Base-by-base conservation (phyloP, 176 grass and related monocot genomes). In the Ensete glaucum region DNA sequence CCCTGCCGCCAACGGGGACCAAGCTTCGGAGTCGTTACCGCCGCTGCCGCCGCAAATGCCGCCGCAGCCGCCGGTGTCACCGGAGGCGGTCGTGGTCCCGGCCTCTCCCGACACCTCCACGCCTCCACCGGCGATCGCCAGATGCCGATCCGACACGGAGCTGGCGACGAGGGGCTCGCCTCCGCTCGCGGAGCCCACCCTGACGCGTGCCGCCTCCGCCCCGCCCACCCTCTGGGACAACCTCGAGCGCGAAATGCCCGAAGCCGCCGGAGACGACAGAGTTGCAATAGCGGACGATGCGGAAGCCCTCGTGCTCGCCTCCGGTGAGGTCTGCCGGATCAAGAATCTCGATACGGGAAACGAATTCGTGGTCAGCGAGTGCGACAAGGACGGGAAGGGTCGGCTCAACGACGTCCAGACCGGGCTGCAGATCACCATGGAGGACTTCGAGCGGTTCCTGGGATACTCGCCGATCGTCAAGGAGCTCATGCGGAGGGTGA, bases 401-500 rank as follows among this genome's bases (percentile, higher is more conserved):
- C 55, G 82, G 12, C 78, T 73, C 60, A 58, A 70, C 50, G 48
- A 43, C 20, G 8, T 58, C 2, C 81, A 78, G 48, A 72, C 67
- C 5, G 67, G 88, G 11, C 52, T 73, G 53, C 85, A 85, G 73
- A 21, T 85, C 53, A 88, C 78, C 43, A n/a, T 77, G 1, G 79
- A 86, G 16, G 85, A 96, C 13, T 83, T 92, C 15, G 77, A 92
- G 69, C 86, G 73, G 69, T 85, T 85, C 79, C 76, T 85, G 50
- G 77, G 83, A 23, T 69, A 81, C 81, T 77, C 90, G 50, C 80
- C 84, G 27, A 63, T 93, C 2, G 76, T 93, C 70, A 93, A 81
- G 82, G 78, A 97, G 83, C 68, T 88, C 1, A 89, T 97, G 78
- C 84, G 73, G 12, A 70, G 90, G 27, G 84, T 69, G 66, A 91